phyloP scores from a whole-genome alignment of 164 flowering plant species.

The Magnolia kwangsiensis region DNA sequence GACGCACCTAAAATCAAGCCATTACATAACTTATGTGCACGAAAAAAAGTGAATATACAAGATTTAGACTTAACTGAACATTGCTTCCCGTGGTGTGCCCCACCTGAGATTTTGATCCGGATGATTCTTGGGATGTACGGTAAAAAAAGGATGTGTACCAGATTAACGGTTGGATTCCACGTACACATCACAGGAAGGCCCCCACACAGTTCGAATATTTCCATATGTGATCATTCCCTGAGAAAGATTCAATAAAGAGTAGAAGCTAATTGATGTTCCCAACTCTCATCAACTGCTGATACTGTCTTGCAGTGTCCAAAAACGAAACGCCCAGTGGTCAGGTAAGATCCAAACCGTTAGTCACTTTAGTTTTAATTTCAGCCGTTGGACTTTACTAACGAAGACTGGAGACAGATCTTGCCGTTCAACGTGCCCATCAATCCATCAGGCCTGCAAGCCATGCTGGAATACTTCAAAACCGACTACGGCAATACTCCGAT shows the following conservation, averaged over 20 bases:
- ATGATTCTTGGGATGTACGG: too few species aligned
- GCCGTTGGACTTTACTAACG: neutral
- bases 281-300: neutral
- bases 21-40: too few species aligned
- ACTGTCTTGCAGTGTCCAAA: constrained; percentile 4
- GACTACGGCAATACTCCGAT: constrained; percentile 30
- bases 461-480: constrained; percentile 23
- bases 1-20: too few species aligned
- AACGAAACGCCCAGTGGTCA: constrained; percentile 7
- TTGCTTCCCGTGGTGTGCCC: too few species aligned
- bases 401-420: neutral
- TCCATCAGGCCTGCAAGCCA: constrained; percentile 16
- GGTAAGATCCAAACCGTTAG: constrained; percentile 4
- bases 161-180: too few species aligned
- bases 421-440: neutral
- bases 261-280: neutral
- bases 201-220: too few species aligned
- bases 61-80: too few species aligned
- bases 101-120: too few species aligned
- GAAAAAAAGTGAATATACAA: too few species aligned
- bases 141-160: too few species aligned
- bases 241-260: neutral
- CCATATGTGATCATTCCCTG: too few species aligned
- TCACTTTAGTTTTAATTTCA: neutral
- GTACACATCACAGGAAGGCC: too few species aligned